Conservation (phyloP, 129 eudicot genomes). For the Flaveria ramosissima region DNA sequence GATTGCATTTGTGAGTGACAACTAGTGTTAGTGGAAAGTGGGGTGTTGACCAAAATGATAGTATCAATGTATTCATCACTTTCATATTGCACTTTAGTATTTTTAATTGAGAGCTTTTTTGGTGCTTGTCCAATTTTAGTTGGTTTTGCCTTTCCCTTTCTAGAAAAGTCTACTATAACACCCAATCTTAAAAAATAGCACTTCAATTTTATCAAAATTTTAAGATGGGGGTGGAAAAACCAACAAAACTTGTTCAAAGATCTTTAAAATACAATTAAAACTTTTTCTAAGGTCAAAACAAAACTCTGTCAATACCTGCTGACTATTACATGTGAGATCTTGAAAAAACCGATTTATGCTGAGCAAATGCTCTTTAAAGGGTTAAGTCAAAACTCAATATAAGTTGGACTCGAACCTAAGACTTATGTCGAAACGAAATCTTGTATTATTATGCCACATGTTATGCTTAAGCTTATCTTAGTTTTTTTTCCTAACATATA, state of each 20-base stretch:
- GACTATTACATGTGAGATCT: neutral
- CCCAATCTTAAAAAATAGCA: neutral
- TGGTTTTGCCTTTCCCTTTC: constrained; percentile 30
- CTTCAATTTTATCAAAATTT: neutral
- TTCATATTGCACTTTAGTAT: constrained; percentile 19
- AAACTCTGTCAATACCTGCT: neutral
- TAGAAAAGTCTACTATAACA: constrained; percentile 31
- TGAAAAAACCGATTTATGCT: too few relatives aligned
- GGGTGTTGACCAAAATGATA: constrained; percentile 30
- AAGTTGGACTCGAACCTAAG: too few relatives aligned
- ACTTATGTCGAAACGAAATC: too few relatives aligned
- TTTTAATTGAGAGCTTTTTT: constrained; percentile 30
- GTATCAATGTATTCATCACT: constrained; percentile 22
- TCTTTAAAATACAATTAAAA: neutral
- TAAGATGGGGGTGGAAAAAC: neutral
- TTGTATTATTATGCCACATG: too few relatives aligned
- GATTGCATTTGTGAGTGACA: constrained; percentile 26
- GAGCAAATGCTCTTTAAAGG: too few relatives aligned
- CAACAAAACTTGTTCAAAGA: neutral
- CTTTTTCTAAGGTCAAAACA: neutral
- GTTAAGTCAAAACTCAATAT: too few relatives aligned
- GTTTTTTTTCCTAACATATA: neutral
- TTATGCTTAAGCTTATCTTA: too few relatives aligned
- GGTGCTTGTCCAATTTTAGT: constrained; percentile 36
- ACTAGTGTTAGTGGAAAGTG: constrained; percentile 34